Base-by-base conservation (phyloP, 257 asterid genomes). In the Gentiana dahurica region DNA sequence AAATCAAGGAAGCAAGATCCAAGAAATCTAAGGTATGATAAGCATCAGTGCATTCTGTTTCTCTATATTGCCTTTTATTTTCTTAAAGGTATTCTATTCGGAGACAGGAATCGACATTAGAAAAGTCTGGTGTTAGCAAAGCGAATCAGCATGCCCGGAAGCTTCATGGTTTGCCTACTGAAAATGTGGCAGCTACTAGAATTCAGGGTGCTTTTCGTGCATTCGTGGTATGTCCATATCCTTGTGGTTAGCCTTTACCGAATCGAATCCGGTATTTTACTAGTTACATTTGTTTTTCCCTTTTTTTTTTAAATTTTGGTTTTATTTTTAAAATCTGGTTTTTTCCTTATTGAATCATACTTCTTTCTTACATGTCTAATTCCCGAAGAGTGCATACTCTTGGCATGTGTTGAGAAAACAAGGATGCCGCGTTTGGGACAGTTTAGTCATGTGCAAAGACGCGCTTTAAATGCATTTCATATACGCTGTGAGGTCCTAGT, bases 181-280 rank as follows among this genome's bases (percentile, higher is more conserved):
- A 87, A 68, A 73, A 81, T 57, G 71, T 70, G 59, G 97, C 95
- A 51, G 98, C 98, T 55, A 77, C 72, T 52, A 73, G 60, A 76
- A 88, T 91, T 73, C 98, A 91, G 77, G 77, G 85, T 49, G 84
- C 84, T 59, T 83, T 71, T 68, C 88, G 98, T 15, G 88, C 88
- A 53, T 61, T 83, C 47, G 36, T 61, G 82, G 81, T 68, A 71
- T 44, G 12, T 39, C 37, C 9, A 13, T 41, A 15, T 36, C 49
- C 35, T 5, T 55, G 33, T 44, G 7, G 6, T 0, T 35, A 41
- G 24, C 24, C 46, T 41, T 41, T 41, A 10, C 9, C 8, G 46
- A 0, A 10, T 41, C 46, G 9, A 41, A 41, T 41, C 46, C 46
- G 4, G 6, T 41, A 41, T 41, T 50, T 11, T 15, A 3, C 54